These are phyloP conservation scores for Massospora cicadina DNA, from an alignment of 371 early-diverging fungal species.

Conservation along the genomic window DNA sequence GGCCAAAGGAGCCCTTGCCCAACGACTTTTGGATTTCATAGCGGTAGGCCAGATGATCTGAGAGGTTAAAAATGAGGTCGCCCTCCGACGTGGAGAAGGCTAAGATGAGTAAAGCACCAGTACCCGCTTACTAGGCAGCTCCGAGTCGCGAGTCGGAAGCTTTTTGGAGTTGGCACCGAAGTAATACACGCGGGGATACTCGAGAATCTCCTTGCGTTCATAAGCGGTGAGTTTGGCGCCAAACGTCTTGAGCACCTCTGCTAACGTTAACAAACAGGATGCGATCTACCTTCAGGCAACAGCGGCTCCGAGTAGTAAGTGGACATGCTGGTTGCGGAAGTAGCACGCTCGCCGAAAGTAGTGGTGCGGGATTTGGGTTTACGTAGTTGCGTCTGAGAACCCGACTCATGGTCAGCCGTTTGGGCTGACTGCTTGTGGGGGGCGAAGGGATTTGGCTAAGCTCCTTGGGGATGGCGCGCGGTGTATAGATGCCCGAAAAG, in stretches of 20 bases:
- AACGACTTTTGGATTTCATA: constrained; percentile 77
- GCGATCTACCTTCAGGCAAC: background rate
- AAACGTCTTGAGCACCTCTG: constrained; percentile 7
- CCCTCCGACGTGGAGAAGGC: background rate
- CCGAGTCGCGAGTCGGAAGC: background rate
- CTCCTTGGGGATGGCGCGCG: constrained; percentile 6
- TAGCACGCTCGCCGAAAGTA: background rate
- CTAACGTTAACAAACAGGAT: background rate
- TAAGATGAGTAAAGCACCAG: background rate
- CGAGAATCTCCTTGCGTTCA: constrained; percentile 6
- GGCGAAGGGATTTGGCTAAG: constrained; percentile 3
- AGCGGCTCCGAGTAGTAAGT: constrained; percentile 1
- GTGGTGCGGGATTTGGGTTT: background rate
- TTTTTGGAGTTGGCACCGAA: constrained; percentile 8
- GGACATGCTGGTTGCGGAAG: background rate
- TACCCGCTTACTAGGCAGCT: background rate
- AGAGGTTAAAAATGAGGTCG: background rate
- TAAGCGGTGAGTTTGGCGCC: background rate
- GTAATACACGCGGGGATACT: constrained; percentile 1
- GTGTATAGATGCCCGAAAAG: background rate
- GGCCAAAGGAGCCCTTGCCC: constrained; percentile 97
- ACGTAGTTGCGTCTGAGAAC: background rate
- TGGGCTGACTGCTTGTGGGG: background rate
- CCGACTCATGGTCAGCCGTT: background rate
- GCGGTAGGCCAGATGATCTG: constrained; percentile 15